These are phyloP conservation scores for Gautieria morchelliformis DNA, from an alignment of 768 basidiomycete genomes.

Conservation along the genomic window DNA sequence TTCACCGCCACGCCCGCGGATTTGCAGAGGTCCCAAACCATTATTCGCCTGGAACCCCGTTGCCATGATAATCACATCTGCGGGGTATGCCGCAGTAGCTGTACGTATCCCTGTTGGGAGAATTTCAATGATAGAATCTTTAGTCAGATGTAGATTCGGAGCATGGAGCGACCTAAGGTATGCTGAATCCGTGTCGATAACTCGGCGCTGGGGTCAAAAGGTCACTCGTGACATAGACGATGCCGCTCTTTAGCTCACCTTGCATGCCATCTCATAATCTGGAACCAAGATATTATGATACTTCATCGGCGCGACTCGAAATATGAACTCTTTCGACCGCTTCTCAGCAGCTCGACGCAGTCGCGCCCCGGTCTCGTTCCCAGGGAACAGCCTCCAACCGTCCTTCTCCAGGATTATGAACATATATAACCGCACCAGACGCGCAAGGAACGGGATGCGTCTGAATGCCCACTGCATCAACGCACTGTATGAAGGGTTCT, in stretches of 20 bases:
- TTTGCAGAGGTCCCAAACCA: slow-evolving; percentile 10
- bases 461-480: background rate
- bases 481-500: background rate
- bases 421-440: background rate
- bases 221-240: too few relatives aligned
- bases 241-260: slow-evolving; percentile 6
- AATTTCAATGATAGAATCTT: slow-evolving; percentile 10
- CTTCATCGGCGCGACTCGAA: slow-evolving; percentile 12
- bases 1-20: slow-evolving; percentile 12
- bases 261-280: slow-evolving; percentile 15
- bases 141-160: slow-evolving; percentile 12
- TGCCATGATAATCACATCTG: too few relatives aligned
- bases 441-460: slow-evolving; percentile 8
- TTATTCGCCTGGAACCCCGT: background rate
- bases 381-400: background rate
- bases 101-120: slow-evolving; percentile 11
- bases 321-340: slow-evolving; percentile 20
- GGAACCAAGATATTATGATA: slow-evolving; percentile 15
- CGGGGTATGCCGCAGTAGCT: slow-evolving; percentile 3
- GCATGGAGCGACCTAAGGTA: slow-evolving; percentile 14
- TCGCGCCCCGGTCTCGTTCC: background rate
- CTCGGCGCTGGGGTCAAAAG: slow-evolving; percentile 13
- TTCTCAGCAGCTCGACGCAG: slow-evolving; percentile 1
- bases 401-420: background rate
- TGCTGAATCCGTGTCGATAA: slow-evolving; percentile 12